Percentiles rank a stretch among this genome's conserved stretches.
Conservation (phyloP, 192 early-diverging fungal species). For the Gryganskiella cystojenkinii region DNA sequence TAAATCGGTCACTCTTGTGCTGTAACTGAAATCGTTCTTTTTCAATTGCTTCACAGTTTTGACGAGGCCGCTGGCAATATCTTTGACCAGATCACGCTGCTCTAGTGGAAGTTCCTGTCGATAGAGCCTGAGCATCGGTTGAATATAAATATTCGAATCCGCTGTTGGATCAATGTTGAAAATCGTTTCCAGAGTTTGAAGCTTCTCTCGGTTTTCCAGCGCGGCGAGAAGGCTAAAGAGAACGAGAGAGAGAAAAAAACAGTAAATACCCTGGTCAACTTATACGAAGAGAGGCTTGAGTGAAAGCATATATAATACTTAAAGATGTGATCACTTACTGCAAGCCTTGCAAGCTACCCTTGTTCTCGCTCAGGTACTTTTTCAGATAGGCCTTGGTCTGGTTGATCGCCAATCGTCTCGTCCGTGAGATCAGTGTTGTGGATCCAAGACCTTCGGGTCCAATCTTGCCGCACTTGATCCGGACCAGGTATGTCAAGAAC, state of each 20-base stretch:
- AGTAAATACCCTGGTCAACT: too few relatives aligned
- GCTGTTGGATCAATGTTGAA: constrained; percentile 25
- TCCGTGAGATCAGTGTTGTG: neutral
- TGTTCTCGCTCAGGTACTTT: constrained; percentile 16
- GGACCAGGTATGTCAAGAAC: constrained; percentile 30
- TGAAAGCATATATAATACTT: too few relatives aligned
- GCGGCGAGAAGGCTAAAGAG: constrained; percentile 22
- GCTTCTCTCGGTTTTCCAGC: constrained; percentile 19
- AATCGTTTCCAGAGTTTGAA: constrained; percentile 23
- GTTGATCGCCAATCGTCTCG: constrained; percentile 8
- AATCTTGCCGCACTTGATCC: constrained; percentile 23
- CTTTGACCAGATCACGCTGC: constrained; percentile 2
- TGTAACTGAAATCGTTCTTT: neutral
- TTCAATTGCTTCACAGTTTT: neutral
- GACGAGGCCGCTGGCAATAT: neutral
- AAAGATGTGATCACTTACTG: constrained; percentile 19
- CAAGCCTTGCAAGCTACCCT: constrained; percentile 16
- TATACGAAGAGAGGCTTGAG: too few relatives aligned
- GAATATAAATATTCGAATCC: constrained; percentile 35
- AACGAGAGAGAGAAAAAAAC: neutral
- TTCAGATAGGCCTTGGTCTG: constrained; percentile 23
- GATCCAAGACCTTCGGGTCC: constrained; percentile 4
- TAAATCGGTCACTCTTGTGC: neutral
- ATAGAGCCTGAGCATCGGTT: constrained; percentile 7
- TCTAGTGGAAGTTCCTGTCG: neutral